Evolutionary conservation across 2,329 filamentous ascomycete species (phyloP).

Genomic region (Thielaviopsis populi): DNA sequence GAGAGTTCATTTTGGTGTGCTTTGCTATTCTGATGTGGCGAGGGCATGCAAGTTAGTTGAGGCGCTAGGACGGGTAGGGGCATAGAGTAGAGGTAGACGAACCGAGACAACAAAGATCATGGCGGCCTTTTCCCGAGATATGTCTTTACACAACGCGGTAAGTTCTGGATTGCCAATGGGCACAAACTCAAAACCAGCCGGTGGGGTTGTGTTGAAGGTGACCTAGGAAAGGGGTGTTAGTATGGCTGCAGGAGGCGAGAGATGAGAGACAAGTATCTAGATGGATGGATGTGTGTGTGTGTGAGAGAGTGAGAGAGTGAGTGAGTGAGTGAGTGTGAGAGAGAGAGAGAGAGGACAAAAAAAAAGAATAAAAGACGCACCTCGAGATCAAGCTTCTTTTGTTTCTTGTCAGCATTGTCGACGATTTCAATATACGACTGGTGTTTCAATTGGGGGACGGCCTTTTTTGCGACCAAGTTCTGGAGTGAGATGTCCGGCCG

Average conservation of each 20-base stretch:
- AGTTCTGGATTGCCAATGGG: constrained; percentile 47
- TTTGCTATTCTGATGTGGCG: constrained; percentile 22
- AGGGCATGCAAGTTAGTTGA: neutral
- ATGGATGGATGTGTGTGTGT: too few species aligned
- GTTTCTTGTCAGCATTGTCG: constrained; percentile 47
- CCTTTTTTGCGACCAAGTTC: constrained; percentile 27
- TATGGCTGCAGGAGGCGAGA: neutral
- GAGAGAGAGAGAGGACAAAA: neutral
- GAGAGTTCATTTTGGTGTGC: constrained; percentile 27
- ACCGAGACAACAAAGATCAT: constrained; percentile 55
- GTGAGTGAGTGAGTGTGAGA: neutral
- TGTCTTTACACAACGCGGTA: constrained; percentile 46
- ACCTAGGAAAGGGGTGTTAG: constrained; percentile 29
- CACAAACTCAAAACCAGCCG: constrained; percentile 48
- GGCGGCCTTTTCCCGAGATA: constrained; percentile 45
- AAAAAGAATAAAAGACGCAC: constrained; percentile 25
- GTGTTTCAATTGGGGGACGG: constrained; percentile 37
- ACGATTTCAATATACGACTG: constrained; percentile 49
- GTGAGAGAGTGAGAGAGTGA: neutral
- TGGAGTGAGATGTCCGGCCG: neutral
- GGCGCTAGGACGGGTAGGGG: neutral
- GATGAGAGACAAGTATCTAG: constrained; percentile 14
- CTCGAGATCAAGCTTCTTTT: constrained; percentile 45
- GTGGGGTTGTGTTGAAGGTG: constrained; percentile 36
- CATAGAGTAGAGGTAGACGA: constrained; percentile 21